phyloP scores from a whole-genome alignment of 305 asterid species.

The Fraxinus velutina region DNA sequence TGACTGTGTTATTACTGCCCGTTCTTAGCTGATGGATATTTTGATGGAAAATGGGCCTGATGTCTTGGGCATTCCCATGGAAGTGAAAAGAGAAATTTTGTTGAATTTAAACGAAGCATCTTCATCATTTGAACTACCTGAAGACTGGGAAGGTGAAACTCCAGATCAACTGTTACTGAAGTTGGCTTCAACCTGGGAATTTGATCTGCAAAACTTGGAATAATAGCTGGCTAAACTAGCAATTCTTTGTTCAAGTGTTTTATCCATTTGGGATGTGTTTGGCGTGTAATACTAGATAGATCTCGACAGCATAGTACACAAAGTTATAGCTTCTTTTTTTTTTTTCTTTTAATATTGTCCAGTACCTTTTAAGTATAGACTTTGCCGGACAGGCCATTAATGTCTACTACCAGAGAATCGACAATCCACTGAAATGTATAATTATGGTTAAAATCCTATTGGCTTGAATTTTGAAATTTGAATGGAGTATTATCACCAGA shows the following conservation, averaged over 20 bases:
- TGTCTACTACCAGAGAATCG: neutral
- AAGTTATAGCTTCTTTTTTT: neutral
- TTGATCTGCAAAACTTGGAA: constrained; percentile 65
- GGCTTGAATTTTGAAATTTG: neutral
- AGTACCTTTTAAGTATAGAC: neutral
- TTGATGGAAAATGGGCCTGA: constrained; percentile 69
- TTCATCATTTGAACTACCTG: constrained; percentile 60
- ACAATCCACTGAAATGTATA: neutral
- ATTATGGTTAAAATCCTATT: neutral
- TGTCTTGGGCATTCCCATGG: constrained; percentile 61
- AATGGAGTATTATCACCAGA: neutral
- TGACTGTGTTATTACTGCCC: constrained; percentile 18
- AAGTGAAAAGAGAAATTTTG: constrained; percentile 64
- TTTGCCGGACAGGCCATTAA: neutral
- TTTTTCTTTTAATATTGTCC: neutral
- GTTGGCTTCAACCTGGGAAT: constrained; percentile 88
- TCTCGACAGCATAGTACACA: neutral
- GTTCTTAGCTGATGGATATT: constrained; percentile 70
- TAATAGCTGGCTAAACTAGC: constrained; percentile 35
- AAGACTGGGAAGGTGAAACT: constrained; percentile 89
- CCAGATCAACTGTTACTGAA: constrained; percentile 74
- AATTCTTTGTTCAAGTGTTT: constrained; percentile 15
- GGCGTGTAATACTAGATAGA: neutral
- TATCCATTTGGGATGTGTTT: neutral
- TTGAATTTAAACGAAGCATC: constrained; percentile 72